Conservation (phyloP, 129 eudicot genomes). For the Pittosporum tobira region DNA sequence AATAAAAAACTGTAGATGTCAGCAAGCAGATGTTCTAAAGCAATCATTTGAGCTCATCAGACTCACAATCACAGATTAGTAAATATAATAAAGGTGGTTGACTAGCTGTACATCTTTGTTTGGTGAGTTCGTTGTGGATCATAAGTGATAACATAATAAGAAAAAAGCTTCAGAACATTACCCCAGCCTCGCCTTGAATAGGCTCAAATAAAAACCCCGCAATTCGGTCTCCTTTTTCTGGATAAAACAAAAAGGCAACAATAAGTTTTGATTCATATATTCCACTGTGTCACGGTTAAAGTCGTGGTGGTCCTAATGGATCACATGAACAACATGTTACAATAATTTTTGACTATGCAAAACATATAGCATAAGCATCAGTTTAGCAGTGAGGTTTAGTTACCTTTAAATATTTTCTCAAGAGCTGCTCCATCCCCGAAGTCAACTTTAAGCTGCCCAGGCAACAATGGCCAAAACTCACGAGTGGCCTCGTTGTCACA, state of each 20-base stretch:
- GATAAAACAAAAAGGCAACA: slow-evolving; percentile 12
- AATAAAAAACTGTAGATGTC: neutral
- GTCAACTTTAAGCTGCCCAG: slow-evolving; percentile 89
- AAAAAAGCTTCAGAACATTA: slow-evolving; percentile 21
- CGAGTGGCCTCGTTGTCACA: slow-evolving; percentile 95
- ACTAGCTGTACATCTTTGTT: neutral
- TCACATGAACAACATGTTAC: neutral
- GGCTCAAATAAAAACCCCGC: slow-evolving; percentile 98
- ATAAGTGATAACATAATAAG: neutral
- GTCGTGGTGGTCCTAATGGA: neutral
- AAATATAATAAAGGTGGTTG: no score
- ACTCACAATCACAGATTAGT: neutral
- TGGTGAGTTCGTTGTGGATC: neutral
- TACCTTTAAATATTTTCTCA: slow-evolving; percentile 80
- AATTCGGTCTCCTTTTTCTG: slow-evolving; percentile 83
- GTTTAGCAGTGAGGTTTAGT: slow-evolving; percentile 3
- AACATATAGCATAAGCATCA: neutral
- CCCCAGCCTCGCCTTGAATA: slow-evolving; percentile 99
- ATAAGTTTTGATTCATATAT: neutral
- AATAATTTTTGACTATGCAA: no score
- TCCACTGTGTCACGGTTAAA: neutral
- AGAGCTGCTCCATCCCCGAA: slow-evolving; percentile 78
- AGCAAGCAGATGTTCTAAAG: neutral
- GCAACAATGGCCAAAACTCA: slow-evolving; percentile 87
- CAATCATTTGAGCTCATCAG: neutral